Evolutionary conservation across 306 rosid species (phyloP), one percentile per base, ranked within the genome.

Genomic region (Prunus mongolica): DNA sequence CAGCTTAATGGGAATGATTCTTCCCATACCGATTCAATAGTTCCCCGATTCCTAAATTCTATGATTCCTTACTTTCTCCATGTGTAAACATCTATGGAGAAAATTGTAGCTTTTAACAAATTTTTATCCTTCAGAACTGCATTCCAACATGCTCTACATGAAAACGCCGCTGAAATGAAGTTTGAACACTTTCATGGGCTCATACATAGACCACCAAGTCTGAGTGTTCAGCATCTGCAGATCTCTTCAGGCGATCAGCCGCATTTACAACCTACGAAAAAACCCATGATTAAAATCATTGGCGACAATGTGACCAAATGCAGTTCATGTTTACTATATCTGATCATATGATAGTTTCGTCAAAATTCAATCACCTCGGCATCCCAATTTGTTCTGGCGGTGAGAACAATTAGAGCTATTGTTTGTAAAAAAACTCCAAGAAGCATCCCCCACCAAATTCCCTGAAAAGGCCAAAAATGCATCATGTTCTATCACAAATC

Each of bases 361-460:
- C 4, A 47, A 22, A 66, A 12, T 47, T 51, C 32, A 58, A 32
- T 72, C 69, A 91, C 96, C 93, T 91, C 91, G 10, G 75, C 74
- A 61, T 81, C 46, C 93, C 96, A 91, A 45, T 91, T 81, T 67
- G 96, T 87, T 77, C 89, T 86, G 6, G 82, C 89, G 7, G 93
- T 89, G 13, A 91, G 73, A 70, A 91, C 55, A 57, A 89, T 79
- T 28, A 87, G 90, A 69, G 88, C 67, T 4, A 47, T 1, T 80
- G 96, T 91, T 76, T 91, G 96, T 74, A 87, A n/a, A 73, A 87
- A 67, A 79, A 91, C 93, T 76, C 92, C 96, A 79, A 87, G 73
- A 72, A 91, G 81, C 93, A 89, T 86, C 2, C 92, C 93, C 96
- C 96, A 90, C 91, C 91, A 89, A 15, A 89, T 91, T 6, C 91